Evolutionary conservation across 768 basidiomycete species (phyloP).

Genomic region (Lactifluus subvellereus): DNA sequence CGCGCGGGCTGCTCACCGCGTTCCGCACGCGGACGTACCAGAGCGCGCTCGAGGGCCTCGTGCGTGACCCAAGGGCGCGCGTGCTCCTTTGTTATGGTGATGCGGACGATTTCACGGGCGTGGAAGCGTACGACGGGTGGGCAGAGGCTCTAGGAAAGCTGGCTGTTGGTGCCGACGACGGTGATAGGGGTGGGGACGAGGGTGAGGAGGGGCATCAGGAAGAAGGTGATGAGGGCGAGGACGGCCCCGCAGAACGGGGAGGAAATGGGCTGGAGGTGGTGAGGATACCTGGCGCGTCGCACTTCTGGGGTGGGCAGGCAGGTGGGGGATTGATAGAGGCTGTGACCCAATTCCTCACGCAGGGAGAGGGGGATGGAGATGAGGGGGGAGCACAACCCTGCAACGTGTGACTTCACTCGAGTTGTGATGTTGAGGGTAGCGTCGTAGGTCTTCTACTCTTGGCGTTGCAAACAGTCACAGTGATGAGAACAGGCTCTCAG

Average conservation of each 20-base stretch:
- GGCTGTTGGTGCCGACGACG: background rate
- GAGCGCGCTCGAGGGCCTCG: conserved; percentile 43
- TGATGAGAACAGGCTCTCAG: background rate
- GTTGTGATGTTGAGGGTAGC: background rate
- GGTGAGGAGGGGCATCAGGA: background rate
- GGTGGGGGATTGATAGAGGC: conserved; percentile 17
- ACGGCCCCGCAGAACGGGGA: background rate
- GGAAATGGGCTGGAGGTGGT: conserved; percentile 17
- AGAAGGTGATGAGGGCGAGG: background rate
- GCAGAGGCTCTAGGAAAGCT: conserved; percentile 32
- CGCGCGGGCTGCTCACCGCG: conserved; percentile 59
- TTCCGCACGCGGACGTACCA: conserved; percentile 57
- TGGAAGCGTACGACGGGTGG: conserved; percentile 53
- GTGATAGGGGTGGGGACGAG: background rate
- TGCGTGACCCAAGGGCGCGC: conserved; percentile 41
- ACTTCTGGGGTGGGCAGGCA: conserved; percentile 25
- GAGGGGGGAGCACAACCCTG: background rate
- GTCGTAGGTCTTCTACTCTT: background rate
- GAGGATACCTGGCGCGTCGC: conserved; percentile 19
- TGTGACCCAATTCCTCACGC: conserved; percentile 13
- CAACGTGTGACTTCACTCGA: background rate
- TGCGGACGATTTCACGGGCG: conserved; percentile 63
- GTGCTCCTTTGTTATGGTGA: conserved; percentile 66
- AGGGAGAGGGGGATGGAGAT: background rate
- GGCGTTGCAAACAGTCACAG: background rate